Conservation (phyloP, 2,329 filamentous ascomycete species). For the Aspergillus calidoustus region DNA sequence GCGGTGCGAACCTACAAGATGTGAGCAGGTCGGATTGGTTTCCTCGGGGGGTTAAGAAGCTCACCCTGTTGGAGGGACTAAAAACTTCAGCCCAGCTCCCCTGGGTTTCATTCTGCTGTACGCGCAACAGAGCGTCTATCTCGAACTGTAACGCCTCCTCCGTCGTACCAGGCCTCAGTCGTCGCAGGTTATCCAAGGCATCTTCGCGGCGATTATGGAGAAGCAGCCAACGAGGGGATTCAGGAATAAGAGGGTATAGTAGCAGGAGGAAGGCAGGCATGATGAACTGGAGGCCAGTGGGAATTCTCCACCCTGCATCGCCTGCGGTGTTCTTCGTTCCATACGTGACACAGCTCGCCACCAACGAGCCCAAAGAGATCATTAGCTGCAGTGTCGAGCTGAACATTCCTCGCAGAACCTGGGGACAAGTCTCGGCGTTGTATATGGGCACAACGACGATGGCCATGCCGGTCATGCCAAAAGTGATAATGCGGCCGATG, state of each 20-base stretch:
- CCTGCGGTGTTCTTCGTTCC: background rate
- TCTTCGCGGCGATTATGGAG: background rate
- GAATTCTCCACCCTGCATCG: background rate
- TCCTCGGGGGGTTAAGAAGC: too few relatives aligned
- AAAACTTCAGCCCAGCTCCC: background rate
- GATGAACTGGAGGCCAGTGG: background rate
- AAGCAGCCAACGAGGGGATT: background rate
- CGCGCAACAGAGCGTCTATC: background rate
- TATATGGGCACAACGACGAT: background rate
- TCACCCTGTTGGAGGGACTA: background rate
- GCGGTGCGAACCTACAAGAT: background rate
- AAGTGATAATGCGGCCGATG: background rate
- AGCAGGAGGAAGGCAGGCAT: background rate
- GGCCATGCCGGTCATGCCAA: background rate
- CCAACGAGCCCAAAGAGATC: background rate
- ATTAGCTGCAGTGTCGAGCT: background rate
- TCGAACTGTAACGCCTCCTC: background rate
- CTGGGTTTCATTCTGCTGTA: background rate
- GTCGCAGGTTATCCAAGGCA: background rate
- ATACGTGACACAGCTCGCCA: background rate
- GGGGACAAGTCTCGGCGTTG: background rate
- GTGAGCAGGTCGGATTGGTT: background rate
- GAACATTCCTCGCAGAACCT: background rate
- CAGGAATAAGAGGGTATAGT: background rate
- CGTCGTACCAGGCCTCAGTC: background rate